phyloP scores from a whole-genome alignment of 768 basidiomycete species.

The Galerina marginata region DNA sequence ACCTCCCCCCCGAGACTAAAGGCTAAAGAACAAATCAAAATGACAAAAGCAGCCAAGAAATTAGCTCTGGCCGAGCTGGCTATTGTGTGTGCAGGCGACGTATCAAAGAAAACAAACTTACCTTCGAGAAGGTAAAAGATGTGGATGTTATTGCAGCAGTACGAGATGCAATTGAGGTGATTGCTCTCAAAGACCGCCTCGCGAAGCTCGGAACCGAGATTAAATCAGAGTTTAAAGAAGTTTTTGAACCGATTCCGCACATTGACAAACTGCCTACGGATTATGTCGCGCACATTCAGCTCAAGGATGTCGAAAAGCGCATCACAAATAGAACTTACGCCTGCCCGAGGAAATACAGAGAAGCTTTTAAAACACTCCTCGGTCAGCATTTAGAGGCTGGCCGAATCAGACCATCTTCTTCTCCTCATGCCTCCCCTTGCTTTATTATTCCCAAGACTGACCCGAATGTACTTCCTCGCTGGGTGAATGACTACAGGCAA shows the following conservation, averaged over 20 bases:
- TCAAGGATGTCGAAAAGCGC: slow-evolving; percentile 32
- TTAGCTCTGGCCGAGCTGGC: neutral
- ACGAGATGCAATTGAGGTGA: neutral
- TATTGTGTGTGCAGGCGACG: neutral
- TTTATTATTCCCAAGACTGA: slow-evolving; percentile 45
- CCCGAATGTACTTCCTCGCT: slow-evolving; percentile 30
- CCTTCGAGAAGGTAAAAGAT: neutral
- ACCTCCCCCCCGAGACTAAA: neutral
- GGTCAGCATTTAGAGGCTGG: slow-evolving; percentile 39
- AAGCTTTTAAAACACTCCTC: slow-evolving; percentile 37
- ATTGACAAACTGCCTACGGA: slow-evolving; percentile 26
- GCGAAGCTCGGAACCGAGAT: neutral
- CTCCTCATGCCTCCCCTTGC: slow-evolving; percentile 35
- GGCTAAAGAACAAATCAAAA: neutral
- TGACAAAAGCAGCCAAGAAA: neutral
- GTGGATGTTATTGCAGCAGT: neutral
- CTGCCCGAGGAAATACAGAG: slow-evolving; percentile 37
- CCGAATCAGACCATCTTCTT: slow-evolving; percentile 30
- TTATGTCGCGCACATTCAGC: slow-evolving; percentile 24
- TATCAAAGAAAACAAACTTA: neutral
- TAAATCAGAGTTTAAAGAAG: slow-evolving; percentile 19
- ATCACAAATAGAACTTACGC: slow-evolving; percentile 33
- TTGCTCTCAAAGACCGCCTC: neutral
- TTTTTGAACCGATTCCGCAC: slow-evolving; percentile 36
- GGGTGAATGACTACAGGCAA: slow-evolving; percentile 33